phyloP scores from a whole-genome alignment of 1,139 yeast species.

The Pichia sp. region DNA sequence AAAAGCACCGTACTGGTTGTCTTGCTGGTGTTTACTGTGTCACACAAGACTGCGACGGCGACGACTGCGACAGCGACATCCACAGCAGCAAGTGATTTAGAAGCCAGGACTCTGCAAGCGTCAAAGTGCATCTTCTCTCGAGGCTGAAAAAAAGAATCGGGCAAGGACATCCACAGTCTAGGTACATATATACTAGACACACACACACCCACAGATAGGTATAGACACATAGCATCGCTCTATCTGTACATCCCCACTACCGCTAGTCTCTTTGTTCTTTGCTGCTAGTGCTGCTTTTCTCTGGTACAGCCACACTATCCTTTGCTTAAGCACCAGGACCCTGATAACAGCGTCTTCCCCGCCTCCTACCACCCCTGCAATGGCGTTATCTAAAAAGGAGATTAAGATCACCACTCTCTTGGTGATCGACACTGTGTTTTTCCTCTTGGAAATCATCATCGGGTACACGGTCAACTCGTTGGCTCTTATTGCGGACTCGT shows the following conservation, averaged over 20 bases:
- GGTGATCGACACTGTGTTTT: slow-evolving; percentile 74
- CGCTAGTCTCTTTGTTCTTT: neutral
- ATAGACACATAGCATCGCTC: neutral
- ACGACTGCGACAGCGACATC: neutral
- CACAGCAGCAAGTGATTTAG: neutral
- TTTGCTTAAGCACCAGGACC: neutral
- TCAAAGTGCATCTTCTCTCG: neutral
- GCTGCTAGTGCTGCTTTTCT: neutral
- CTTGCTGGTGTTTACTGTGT: neutral
- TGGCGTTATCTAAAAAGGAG: slow-evolving; percentile 46
- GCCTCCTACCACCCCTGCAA: neutral
- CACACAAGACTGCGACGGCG: neutral
- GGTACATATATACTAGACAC: neutral
- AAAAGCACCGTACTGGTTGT: neutral
- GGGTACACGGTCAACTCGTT: slow-evolving; percentile 89
- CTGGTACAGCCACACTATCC: neutral
- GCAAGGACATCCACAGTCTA: neutral
- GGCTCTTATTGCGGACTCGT: slow-evolving; percentile 92
- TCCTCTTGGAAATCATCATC: slow-evolving; percentile 76
- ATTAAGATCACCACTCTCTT: slow-evolving; percentile 68
- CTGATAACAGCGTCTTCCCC: neutral
- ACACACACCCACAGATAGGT: neutral
- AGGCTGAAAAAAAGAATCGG: neutral
- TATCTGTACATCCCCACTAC: neutral
- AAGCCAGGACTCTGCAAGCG: neutral